Conservation (phyloP, 306 rosid species). For the Begonia masoniana region DNA sequence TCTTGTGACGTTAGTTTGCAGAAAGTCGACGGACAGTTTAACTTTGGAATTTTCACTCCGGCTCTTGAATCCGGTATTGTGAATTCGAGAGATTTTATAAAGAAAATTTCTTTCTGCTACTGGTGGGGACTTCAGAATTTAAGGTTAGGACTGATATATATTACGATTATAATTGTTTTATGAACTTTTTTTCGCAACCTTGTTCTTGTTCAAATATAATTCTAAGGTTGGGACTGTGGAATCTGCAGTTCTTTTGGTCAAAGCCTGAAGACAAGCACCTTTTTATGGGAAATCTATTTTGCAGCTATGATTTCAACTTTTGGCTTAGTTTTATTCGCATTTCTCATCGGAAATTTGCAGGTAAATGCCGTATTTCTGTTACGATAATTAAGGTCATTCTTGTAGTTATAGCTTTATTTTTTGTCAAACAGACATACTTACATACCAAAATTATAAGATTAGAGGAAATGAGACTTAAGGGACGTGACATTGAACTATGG, state of each 20-base stretch:
- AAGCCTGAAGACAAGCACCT: conserved; percentile 12
- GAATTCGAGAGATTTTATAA: neutral
- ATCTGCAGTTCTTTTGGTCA: conserved; percentile 15
- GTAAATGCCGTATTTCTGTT: conserved; percentile 7
- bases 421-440: conserved; percentile 42
- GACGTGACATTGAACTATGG: conserved; percentile 17
- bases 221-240: too few relatives aligned
- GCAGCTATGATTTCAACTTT: conserved; percentile 8
- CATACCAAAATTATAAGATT: conserved; percentile 45
- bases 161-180: too few relatives aligned
- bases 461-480: conserved; percentile 20
- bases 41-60: conserved; percentile 3
- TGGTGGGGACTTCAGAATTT: conserved; percentile 6
- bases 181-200: too few relatives aligned
- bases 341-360: conserved; percentile 29
- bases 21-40: neutral
- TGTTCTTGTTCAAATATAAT: too few relatives aligned
- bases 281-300: conserved; percentile 19
- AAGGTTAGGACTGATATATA: neutral
- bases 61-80: conserved; percentile 1
- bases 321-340: conserved; percentile 21
- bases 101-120: neutral
- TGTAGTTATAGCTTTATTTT: neutral
- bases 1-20: neutral
- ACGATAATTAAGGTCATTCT: neutral